A percentile compares a stretch with the other conserved stretches of the same genome.
Evolutionary conservation across 306 rosid species (phyloP).

Genomic region (Boehmeria nivea): DNA sequence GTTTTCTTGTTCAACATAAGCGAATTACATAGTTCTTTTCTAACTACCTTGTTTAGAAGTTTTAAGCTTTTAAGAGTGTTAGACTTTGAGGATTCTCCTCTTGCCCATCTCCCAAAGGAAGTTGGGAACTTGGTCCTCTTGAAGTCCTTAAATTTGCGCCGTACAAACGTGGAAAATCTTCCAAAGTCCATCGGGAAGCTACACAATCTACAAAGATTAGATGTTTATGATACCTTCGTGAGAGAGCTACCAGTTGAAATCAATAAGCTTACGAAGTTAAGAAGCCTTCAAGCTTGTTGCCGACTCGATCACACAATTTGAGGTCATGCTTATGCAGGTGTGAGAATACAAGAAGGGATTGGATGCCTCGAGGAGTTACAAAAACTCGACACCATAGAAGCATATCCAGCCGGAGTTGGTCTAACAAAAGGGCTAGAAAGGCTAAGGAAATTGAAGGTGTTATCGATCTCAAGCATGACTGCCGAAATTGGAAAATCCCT

Average conservation of each 20-base stretch:
- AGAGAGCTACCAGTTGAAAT: neutral
- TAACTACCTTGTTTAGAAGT: neutral
- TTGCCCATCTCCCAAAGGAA: conserved; percentile 5
- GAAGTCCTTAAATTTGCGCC: conserved; percentile 11
- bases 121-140: conserved; percentile 14
- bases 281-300: neutral
- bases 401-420: neutral
- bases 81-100: conserved; percentile 6
- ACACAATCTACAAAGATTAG: neutral
- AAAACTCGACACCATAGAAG: neutral
- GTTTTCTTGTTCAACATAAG: neutral
- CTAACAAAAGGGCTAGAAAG: neutral
- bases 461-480: neutral
- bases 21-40: neutral
- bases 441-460: neutral
- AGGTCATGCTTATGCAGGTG: neutral
- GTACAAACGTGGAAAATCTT: conserved; percentile 1
- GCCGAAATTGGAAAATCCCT: conserved; percentile 11
- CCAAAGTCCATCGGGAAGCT: conserved; percentile 8
- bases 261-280: neutral
- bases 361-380: neutral
- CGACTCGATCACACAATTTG: too few species aligned
- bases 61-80: conserved; percentile 13
- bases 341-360: neutral
- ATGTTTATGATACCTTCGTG: neutral